Evolutionary conservation across 2,329 filamentous ascomycete species (phyloP).

Genomic region (Alternaria ethzedia): DNA sequence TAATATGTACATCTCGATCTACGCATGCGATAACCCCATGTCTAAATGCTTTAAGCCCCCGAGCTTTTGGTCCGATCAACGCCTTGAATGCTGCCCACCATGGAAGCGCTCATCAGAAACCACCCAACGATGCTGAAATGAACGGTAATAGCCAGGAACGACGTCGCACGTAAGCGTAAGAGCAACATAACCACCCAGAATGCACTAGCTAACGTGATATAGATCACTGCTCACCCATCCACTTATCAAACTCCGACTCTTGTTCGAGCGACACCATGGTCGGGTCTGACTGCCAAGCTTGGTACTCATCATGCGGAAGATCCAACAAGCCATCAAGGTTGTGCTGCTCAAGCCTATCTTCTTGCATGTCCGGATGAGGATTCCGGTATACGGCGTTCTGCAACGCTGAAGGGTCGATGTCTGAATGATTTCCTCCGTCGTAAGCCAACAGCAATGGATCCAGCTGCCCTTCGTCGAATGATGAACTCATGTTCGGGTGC

Average conservation of each 20-base stretch:
- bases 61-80: constrained; percentile 9
- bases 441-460: constrained; percentile 53
- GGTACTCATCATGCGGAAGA: constrained; percentile 34
- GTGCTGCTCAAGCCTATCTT: constrained; percentile 36
- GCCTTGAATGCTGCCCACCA: constrained; percentile 5
- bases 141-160: neutral
- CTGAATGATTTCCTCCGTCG: constrained; percentile 30
- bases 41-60: constrained; percentile 10
- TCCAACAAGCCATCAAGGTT: constrained; percentile 37
- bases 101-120: neutral
- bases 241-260: constrained; percentile 56
- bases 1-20: constrained; percentile 8
- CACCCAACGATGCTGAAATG: neutral
- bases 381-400: constrained; percentile 37
- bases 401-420: constrained; percentile 25
- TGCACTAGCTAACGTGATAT: neutral
- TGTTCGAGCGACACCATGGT: constrained; percentile 47
- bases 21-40: constrained; percentile 6
- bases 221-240: constrained; percentile 47
- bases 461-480: constrained; percentile 46
- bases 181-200: neutral
- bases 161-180: constrained; percentile 3
- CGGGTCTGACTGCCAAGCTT: constrained; percentile 45
- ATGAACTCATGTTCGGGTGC: constrained; percentile 34
- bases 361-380: constrained; percentile 41